Evolutionary conservation across 805 yeast genomes (phyloP).

Genomic region (Clavispora asparagi): DNA sequence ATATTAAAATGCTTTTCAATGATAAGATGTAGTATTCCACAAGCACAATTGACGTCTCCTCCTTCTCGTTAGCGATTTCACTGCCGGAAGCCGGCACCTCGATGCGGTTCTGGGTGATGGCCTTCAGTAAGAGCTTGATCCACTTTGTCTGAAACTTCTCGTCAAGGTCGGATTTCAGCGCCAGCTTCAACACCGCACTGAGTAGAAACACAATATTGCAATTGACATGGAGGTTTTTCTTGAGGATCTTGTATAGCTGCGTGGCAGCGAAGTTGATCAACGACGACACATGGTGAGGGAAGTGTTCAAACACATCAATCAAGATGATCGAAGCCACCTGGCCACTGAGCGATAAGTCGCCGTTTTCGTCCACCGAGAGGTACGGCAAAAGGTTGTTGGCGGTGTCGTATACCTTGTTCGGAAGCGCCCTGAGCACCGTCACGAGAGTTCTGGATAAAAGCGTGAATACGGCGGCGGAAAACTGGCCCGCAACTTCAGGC

Average conservation of each 20-base stretch:
- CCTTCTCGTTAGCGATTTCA: neutral
- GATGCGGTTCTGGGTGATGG: slow-evolving; percentile 15
- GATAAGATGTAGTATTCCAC: slow-evolving; percentile 30
- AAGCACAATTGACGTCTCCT: slow-evolving; percentile 18
- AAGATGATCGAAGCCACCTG: slow-evolving; percentile 26
- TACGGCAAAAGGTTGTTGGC: slow-evolving; percentile 31
- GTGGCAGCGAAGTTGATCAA: slow-evolving; percentile 28
- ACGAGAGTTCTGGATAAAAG: slow-evolving; percentile 26
- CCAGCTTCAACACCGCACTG: slow-evolving; percentile 26
- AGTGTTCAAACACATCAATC: slow-evolving; percentile 33
- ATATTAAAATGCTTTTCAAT: slow-evolving; percentile 26
- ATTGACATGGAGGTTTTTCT: slow-evolving; percentile 25
- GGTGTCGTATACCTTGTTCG: slow-evolving; percentile 33
- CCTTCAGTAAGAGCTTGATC: slow-evolving; percentile 27
- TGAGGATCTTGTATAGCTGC: slow-evolving; percentile 36
- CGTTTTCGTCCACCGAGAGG: slow-evolving; percentile 15
- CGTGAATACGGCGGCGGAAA: slow-evolving; percentile 9
- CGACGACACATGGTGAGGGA: slow-evolving; percentile 32
- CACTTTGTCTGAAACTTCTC: slow-evolving; percentile 35
- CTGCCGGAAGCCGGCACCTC: slow-evolving; percentile 6
- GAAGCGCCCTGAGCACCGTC: slow-evolving; percentile 22
- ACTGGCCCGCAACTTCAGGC: neutral
- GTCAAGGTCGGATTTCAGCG: slow-evolving; percentile 35
- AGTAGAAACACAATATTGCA: slow-evolving; percentile 27
- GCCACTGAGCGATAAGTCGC: slow-evolving; percentile 14